These are phyloP conservation scores for Anthracocystis walkeri DNA, from an alignment of 1,284 basidiomycete species.

Conservation along the genomic window DNA sequence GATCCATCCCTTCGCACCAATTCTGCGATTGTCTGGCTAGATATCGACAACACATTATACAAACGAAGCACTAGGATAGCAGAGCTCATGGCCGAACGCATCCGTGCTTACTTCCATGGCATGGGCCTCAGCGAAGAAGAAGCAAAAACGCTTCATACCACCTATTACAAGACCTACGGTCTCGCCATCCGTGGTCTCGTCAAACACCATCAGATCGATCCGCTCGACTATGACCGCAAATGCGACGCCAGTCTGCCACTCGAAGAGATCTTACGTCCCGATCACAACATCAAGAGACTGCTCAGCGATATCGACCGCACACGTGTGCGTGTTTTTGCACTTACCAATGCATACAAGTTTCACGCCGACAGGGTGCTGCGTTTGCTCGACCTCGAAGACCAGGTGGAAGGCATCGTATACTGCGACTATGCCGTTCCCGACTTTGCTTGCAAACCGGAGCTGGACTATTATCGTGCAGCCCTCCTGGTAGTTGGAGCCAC, in stretches of 20 bases:
- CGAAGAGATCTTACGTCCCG: constrained; percentile 81
- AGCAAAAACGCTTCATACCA: constrained; percentile 79
- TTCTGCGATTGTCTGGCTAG: constrained; percentile 77
- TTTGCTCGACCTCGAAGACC: constrained; percentile 80
- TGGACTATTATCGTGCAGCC: constrained; percentile 61
- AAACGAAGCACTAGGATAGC: constrained; percentile 74
- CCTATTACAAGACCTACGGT: constrained; percentile 82
- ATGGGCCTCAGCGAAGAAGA: constrained; percentile 79
- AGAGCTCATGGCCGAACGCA: constrained; percentile 81
- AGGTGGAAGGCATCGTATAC: constrained; percentile 82
- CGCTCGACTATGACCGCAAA: constrained; percentile 84
- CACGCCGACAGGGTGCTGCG: constrained; percentile 83
- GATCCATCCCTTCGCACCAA: constrained; percentile 42
- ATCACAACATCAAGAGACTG: constrained; percentile 76
- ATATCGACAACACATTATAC: constrained; percentile 89
- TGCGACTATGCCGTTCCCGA: constrained; percentile 80
- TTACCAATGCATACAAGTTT: constrained; percentile 72
- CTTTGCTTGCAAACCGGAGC: constrained; percentile 86
- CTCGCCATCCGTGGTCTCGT: constrained; percentile 86
- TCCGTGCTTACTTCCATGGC: constrained; percentile 82
- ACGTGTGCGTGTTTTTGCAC: constrained; percentile 75
- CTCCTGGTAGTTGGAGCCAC: constrained; percentile 43
- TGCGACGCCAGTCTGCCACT: constrained; percentile 86
- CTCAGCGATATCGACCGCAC: constrained; percentile 82
- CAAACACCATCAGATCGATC: constrained; percentile 83